phyloP scores from a whole-genome alignment of 768 basidiomycete genomes.

The Pulveroboletus sp. region DNA sequence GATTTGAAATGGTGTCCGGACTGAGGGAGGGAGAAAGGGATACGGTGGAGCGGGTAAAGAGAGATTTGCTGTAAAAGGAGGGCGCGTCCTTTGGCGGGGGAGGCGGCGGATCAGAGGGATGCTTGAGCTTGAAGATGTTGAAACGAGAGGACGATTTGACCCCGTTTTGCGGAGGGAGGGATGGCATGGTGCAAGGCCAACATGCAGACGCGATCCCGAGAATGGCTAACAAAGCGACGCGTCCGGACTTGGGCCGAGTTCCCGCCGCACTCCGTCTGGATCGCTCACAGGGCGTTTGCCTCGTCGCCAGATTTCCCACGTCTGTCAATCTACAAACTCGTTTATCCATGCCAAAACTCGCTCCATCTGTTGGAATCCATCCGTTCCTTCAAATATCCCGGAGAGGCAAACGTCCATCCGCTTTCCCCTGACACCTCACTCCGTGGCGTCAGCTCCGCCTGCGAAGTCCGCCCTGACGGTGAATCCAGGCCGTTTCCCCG shows the following conservation, averaged over 20 bases:
- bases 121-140: conserved; percentile 40
- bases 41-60: conserved; percentile 42
- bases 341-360: conserved; percentile 15
- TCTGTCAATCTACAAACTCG: no score
- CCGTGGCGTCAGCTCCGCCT: conserved; percentile 10
- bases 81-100: conserved; percentile 61
- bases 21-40: conserved; percentile 43
- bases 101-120: conserved; percentile 29
- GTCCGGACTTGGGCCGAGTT: neutral
- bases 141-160: conserved; percentile 36
- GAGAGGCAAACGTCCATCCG: conserved; percentile 21
- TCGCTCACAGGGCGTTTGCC: no score
- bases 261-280: no score
- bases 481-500: neutral
- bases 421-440: conserved; percentile 16
- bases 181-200: no score
- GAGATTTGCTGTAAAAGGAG: conserved; percentile 27
- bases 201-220: no score
- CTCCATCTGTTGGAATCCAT: conserved; percentile 17
- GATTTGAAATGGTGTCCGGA: conserved; percentile 14
- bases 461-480: neutral
- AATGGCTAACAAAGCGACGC: neutral
- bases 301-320: no score
- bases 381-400: conserved; percentile 7
- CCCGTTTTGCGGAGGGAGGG: no score